A percentile compares a stretch with the other conserved stretches of the same genome.
phyloP scores from a whole-genome alignment of 495 filamentous ascomycete genomes.

The Lasiosphaeria hispida region DNA sequence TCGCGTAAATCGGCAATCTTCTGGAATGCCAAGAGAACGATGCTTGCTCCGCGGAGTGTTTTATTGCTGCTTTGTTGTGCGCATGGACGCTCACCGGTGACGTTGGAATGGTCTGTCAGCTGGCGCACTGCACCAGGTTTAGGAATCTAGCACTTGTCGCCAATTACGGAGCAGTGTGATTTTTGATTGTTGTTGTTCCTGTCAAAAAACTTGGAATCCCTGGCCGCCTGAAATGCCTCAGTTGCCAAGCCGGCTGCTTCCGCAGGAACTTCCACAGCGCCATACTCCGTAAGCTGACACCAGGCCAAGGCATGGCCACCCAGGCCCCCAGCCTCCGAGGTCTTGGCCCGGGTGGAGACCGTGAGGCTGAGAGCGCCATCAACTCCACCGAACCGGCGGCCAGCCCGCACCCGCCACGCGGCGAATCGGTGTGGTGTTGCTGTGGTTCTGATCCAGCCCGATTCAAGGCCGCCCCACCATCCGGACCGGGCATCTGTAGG shows the following conservation, averaged over 20 bases:
- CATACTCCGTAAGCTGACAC: no score
- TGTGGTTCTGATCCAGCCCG: not conserved
- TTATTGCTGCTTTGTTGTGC: not conserved
- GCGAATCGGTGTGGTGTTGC: no score
- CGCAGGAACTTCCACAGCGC: no score
- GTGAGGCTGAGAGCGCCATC: not conserved
- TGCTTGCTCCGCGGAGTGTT: not conserved
- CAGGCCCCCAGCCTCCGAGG: not conserved
- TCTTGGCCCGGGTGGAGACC: not conserved
- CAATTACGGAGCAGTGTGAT: no score
- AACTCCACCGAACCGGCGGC: not conserved
- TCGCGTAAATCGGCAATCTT: slow-evolving; percentile 3
- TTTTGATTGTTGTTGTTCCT: no score
- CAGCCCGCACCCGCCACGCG: not conserved
- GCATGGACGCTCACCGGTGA: not conserved
- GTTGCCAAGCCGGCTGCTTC: no score
- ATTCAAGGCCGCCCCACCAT: not conserved
- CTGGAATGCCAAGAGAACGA: not conserved
- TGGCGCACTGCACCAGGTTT: no score
- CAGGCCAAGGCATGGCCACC: not conserved
- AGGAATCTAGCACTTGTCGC: no score
- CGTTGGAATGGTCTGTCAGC: not conserved
- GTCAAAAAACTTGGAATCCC: no score
- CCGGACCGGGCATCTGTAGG: slow-evolving; percentile 2
- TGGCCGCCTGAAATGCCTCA: no score